Conservation (phyloP, 768 basidiomycete species). For the Dictyophora rubrovolvata region DNA sequence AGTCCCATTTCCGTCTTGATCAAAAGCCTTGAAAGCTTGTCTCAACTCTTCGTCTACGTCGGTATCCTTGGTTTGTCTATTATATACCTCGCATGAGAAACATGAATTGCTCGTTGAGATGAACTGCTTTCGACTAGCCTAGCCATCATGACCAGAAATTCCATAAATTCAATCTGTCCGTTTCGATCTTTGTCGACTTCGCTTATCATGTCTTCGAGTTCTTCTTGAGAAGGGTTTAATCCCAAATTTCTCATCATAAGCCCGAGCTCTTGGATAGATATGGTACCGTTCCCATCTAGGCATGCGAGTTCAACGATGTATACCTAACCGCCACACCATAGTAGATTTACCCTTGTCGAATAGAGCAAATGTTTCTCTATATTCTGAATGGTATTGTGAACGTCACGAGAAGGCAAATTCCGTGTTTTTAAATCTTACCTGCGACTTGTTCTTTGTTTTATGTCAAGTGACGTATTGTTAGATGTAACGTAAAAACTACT, state of each 20-base stretch:
- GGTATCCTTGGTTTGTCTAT: conserved; percentile 30
- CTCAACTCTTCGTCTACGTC: conserved; percentile 37
- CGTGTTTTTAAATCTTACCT: background rate
- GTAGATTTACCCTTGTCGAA: conserved; percentile 27
- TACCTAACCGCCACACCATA: background rate
- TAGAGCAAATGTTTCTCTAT: conserved; percentile 37
- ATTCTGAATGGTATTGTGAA: conserved; percentile 18
- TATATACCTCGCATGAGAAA: background rate
- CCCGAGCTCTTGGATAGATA: conserved; percentile 37
- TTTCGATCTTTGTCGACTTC: conserved; percentile 38
- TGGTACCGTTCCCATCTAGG: conserved; percentile 35
- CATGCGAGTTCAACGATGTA: background rate
- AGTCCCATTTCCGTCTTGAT: conserved; percentile 38
- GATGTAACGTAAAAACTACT: background rate
- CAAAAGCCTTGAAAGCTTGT: conserved; percentile 41
- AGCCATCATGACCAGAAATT: conserved; percentile 21
- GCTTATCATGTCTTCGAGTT: conserved; percentile 37
- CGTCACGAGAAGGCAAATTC: background rate
- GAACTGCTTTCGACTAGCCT: conserved; percentile 10
- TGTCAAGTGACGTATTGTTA: background rate
- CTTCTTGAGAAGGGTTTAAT: conserved; percentile 35
- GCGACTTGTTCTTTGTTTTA: background rate
- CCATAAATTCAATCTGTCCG: conserved; percentile 36
- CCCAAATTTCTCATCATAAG: conserved; percentile 37
- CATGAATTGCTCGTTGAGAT: conserved; percentile 1